Evolutionary conservation across 257 asterid genomes (phyloP).

Genomic region (Solanum piurae): DNA sequence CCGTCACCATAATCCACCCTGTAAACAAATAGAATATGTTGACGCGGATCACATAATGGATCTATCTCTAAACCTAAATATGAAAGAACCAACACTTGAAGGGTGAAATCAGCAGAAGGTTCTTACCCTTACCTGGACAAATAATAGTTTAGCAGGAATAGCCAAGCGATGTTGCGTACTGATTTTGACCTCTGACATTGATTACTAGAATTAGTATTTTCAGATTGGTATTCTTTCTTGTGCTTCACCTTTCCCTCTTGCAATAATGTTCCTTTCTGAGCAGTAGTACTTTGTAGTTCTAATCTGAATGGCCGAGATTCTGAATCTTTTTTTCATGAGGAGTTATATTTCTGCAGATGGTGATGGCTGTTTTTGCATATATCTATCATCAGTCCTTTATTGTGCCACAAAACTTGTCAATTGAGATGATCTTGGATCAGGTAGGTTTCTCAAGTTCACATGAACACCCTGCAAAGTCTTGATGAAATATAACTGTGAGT

Average conservation of each 20-base stretch:
- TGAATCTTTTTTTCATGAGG: neutral
- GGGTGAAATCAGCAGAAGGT: neutral
- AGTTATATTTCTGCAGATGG: conserved; percentile 43
- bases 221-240: neutral
- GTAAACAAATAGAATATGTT: neutral
- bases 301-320: neutral
- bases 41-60: neutral
- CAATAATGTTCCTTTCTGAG: neutral
- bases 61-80: neutral
- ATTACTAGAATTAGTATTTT: neutral
- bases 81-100: neutral
- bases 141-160: neutral
- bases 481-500: neutral
- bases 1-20: neutral
- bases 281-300: neutral
- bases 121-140: neutral
- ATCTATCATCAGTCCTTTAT: conserved; percentile 78
- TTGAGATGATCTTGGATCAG: conserved; percentile 73
- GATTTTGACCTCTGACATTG: neutral
- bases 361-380: conserved; percentile 80
- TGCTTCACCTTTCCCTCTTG: neutral
- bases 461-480: neutral
- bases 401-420: conserved; percentile 49
- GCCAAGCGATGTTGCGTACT: neutral
- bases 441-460: conserved; percentile 9